phyloP scores from a whole-genome alignment of 305 asterid species.

The Fraxinus albicans region DNA sequence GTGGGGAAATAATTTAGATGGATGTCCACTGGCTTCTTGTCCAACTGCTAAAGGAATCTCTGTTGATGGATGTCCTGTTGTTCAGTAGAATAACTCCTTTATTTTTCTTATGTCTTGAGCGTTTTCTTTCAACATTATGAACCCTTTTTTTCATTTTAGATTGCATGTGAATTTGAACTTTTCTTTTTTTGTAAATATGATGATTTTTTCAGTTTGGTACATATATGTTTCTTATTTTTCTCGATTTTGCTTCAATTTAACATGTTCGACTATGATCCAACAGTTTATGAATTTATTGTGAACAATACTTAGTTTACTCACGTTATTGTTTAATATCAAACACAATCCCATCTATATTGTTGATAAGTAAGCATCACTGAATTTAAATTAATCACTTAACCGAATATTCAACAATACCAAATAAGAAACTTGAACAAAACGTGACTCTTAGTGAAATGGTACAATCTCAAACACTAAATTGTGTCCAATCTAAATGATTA shows the following conservation, averaged over 20 bases:
- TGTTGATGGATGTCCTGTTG: slow-evolving; percentile 44
- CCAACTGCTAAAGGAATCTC: slow-evolving; percentile 50
- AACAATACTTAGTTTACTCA: neutral
- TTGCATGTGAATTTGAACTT: neutral
- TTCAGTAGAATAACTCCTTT: neutral
- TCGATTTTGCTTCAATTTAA: neutral
- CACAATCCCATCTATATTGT: too few relatives aligned
- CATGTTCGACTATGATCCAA: neutral
- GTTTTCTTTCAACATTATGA: neutral
- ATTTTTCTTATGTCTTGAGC: neutral
- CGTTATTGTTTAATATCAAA: too few relatives aligned
- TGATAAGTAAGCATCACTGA: too few relatives aligned
- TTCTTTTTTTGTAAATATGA: neutral
- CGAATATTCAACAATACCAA: too few relatives aligned
- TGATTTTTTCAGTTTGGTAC: neutral
- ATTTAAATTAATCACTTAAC: too few relatives aligned
- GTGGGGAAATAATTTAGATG: slow-evolving; percentile 57
- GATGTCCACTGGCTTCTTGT: slow-evolving; percentile 51
- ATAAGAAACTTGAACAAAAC: too few relatives aligned
- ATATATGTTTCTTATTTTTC: neutral
- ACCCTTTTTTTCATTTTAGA: neutral
- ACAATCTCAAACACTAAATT: too few relatives aligned
- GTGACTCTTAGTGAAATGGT: too few relatives aligned
- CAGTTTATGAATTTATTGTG: neutral
- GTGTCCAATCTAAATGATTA: too few relatives aligned